Conservation (phyloP, 2,329 filamentous ascomycete species). For the Alternaria brassicicola region DNA sequence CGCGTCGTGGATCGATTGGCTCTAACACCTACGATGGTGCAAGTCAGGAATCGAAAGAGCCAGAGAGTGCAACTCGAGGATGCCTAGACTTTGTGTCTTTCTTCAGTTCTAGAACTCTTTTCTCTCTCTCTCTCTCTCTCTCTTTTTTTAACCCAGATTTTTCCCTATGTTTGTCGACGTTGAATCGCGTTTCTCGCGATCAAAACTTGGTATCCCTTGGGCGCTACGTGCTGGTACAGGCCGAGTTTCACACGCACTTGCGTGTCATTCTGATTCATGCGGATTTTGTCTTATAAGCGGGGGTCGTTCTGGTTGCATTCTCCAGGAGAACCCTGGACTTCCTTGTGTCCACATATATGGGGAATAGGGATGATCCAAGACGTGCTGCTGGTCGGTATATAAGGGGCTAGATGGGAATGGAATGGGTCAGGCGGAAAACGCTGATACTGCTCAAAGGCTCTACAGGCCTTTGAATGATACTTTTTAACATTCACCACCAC, state of each 20-base stretch:
- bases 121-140: no score
- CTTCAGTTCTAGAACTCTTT: slow-evolving; percentile 5
- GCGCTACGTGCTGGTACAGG: slow-evolving; percentile 11
- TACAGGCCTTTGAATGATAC: neutral
- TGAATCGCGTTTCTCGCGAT: slow-evolving; percentile 4
- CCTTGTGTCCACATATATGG: slow-evolving; percentile 1
- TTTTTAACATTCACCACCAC: neutral
- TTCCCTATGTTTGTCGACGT: neutral
- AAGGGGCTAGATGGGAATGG: neutral
- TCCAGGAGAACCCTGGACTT: neutral
- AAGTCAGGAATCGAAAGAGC: slow-evolving; percentile 45
- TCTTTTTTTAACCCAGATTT: neutral
- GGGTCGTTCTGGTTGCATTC: slow-evolving; percentile 5
- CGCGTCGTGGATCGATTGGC: slow-evolving; percentile 35
- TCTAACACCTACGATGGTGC: slow-evolving; percentile 46
- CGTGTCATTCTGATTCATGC: slow-evolving; percentile 4
- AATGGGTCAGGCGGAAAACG: neutral
- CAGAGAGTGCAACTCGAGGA: slow-evolving; percentile 46
- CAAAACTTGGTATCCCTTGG: neutral
- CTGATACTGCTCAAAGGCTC: neutral
- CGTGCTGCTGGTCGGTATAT: slow-evolving; percentile 13
- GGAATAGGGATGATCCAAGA: slow-evolving; percentile 1
- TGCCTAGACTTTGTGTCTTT: slow-evolving; percentile 23
- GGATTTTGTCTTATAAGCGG: slow-evolving; percentile 4
- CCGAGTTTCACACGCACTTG: slow-evolving; percentile 1